Evolutionary conservation across 352 stramenopile species (phyloP).

Genomic region (Pseudoperonospora humuli): DNA sequence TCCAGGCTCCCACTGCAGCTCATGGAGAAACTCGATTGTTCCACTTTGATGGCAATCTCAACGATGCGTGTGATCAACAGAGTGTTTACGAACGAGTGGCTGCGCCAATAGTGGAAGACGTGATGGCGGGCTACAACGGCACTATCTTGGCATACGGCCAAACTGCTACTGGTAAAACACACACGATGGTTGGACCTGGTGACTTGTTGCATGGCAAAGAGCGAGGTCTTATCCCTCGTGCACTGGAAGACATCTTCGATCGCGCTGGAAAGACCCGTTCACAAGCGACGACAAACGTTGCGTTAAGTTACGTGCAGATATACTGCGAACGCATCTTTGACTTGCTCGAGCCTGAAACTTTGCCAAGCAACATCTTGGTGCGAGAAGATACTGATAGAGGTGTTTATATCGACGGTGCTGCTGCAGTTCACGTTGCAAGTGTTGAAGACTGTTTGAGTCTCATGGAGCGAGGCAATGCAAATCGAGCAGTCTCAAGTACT

Average conservation of each 20-base stretch:
- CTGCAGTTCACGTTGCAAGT: conserved; percentile 30
- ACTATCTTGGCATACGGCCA: too few species aligned
- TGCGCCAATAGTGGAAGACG: too few species aligned
- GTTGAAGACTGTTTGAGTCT: conserved; percentile 41
- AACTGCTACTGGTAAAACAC: conserved; percentile 54
- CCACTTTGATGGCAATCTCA: too few species aligned
- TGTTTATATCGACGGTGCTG: conserved; percentile 60
- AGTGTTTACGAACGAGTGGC: too few species aligned
- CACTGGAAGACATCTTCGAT: conserved; percentile 53
- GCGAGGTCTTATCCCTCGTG: conserved; percentile 54
- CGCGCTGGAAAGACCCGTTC: conserved; percentile 23
- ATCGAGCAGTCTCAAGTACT: conserved; percentile 75
- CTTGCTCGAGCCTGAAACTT: too few species aligned
- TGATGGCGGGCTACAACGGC: too few species aligned
- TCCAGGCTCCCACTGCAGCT: too few species aligned
- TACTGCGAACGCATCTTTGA: conserved; percentile 79
- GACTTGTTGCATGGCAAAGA: conserved; percentile 27
- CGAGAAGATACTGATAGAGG: conserved; percentile 53
- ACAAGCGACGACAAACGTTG: conserved; percentile 35
- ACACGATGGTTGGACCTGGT: conserved; percentile 56
- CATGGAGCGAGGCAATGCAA: conserved; percentile 42
- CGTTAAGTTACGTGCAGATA: conserved; percentile 70
- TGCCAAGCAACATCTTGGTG: too few species aligned
- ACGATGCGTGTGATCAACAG: too few species aligned
- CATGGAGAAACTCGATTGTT: too few species aligned